Base-by-base conservation (phyloP, 768 basidiomycete genomes). In the Trametopsis cervina region DNA sequence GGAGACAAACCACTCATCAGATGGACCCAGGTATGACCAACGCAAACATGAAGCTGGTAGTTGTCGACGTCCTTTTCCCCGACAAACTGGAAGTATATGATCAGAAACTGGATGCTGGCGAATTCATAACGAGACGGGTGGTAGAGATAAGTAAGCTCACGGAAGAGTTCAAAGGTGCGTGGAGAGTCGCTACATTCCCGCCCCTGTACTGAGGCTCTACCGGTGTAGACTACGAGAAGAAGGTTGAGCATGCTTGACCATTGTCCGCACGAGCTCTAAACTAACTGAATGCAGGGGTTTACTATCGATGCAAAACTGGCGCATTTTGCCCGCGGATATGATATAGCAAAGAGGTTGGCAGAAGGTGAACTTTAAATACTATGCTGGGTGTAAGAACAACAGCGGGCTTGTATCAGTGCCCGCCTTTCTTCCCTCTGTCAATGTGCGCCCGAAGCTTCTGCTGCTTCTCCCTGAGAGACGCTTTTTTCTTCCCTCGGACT, bases 21-120 rank as follows among this genome's bases (percentile, higher is more conserved):
- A n/a, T n/a, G 20, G 44, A 18, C 25, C 26, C 23, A 89, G 92
- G 94, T 9, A 93, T 98, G 92, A 86, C 89, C 17, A 91, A 82
- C 38, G 88, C 94, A 11, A 95, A 88, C 60, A 94, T 94, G 89
- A 83, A 89, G 57, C 76, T 96, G 18, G 81, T 90, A 40, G 72
- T 83, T 15, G 70, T 94, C 23, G 73, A 76, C 50, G 85, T 91
- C 38, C 63, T 70, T 26, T 69, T 97, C 46, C 70, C 76, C n/a
- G 80, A 78, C 51, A 64, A 76, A 57, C 67, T 95, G 53, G 77
- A 83, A 52, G 72, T 71, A 13, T 91, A 91, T 0, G 67, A 74
- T 10, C 81, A 88, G 46, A 78, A 86, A 47, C 81, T 93, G 1
- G 91, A 95, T 15, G 69, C 73, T n/a, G 93, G 91, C 9, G 93